These are phyloP conservation scores for Dictyostelium citrinum DNA, from an alignment of 78 protist species.

Conservation along the genomic window DNA sequence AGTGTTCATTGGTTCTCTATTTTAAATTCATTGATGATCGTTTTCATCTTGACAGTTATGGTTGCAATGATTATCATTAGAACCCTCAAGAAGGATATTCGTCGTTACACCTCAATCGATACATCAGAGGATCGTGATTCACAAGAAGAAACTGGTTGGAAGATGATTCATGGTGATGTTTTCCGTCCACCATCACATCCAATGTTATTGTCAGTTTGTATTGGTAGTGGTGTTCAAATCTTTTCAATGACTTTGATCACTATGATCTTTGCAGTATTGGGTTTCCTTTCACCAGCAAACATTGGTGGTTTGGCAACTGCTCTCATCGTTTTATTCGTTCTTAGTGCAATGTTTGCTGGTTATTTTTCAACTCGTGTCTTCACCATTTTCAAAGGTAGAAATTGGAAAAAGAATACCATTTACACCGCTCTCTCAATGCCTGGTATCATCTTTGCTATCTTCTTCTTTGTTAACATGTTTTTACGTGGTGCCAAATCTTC, in stretches of 20 bases:
- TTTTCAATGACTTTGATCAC: conserved; percentile 87
- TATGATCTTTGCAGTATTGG: conserved; percentile 93
- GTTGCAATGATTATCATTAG: conserved; percentile 96
- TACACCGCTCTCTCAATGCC: conserved; percentile 81
- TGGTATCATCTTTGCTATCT: conserved; percentile 82
- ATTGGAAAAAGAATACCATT: conserved; percentile 88
- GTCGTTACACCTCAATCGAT: conserved; percentile 82
- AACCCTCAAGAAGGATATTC: conserved; percentile 90
- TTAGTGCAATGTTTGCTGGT: conserved; percentile 94
- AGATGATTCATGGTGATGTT: conserved; percentile 98
- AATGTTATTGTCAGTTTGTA: conserved; percentile 84
- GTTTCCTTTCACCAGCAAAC: conserved; percentile 97
- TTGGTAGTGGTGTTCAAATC: conserved; percentile 94
- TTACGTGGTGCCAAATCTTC: conserved; percentile 88
- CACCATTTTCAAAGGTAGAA: conserved; percentile 85
- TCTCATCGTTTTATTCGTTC: conserved; percentile 91
- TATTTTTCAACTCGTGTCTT: conserved; percentile 90
- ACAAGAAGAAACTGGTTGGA: conserved; percentile 98
- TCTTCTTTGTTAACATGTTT: conserved; percentile 89
- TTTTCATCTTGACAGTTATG: conserved; percentile 94
- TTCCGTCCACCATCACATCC: conserved; percentile 94
- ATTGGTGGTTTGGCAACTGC: conserved; percentile 94
- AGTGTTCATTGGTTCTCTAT: conserved; percentile 97
- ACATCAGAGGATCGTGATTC: conserved; percentile 40
- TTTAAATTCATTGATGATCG: conserved; percentile 95